phyloP scores from a whole-genome alignment of 306 rosid species.

The Lithocarpus polystachyus region DNA sequence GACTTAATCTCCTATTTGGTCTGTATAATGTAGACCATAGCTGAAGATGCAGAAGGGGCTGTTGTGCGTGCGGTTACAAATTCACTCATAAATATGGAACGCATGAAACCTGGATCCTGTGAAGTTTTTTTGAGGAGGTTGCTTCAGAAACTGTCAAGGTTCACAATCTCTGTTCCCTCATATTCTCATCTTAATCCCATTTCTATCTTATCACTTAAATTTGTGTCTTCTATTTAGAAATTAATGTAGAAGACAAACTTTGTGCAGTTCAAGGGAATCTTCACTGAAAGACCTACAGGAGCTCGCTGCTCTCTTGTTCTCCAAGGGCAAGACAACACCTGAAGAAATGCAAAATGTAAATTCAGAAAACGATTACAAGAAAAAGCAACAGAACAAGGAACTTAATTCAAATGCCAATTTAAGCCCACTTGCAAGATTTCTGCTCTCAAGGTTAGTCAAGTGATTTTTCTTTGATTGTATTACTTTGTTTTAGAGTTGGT shows the following conservation, averaged over 20 bases:
- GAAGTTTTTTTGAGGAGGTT: constrained; percentile 68
- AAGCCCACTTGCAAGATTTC: constrained; percentile 94
- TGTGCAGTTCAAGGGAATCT: constrained; percentile 74
- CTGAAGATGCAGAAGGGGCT: constrained; percentile 72
- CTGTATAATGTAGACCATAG: constrained; percentile 46
- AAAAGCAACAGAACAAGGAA: constrained; percentile 66
- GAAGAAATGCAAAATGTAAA: constrained; percentile 46
- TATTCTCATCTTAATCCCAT: not conserved
- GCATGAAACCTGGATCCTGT: constrained; percentile 68
- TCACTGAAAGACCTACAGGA: constrained; percentile 79
- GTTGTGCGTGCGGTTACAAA: constrained; percentile 44
- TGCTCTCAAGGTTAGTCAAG: constrained; percentile 80
- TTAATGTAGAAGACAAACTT: not conserved
- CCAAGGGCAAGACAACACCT: constrained; percentile 40
- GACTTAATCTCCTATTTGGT: not conserved
- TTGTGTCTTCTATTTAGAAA: not conserved
- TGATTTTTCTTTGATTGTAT: constrained; percentile 10
- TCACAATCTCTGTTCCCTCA: not conserved
- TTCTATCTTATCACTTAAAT: not conserved
- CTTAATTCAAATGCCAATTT: constrained; percentile 63
- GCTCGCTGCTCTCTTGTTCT: constrained; percentile 55
- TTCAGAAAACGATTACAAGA: constrained; percentile 49
- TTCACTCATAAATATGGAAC: constrained; percentile 76
- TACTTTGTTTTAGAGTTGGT: not conserved
- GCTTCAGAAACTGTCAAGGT: constrained; percentile 90